A percentile compares a stretch with the other conserved stretches of the same genome.
These are phyloP conservation scores for Candida sithepensis DNA, from an alignment of 805 yeast species.

Conservation along the genomic window DNA sequence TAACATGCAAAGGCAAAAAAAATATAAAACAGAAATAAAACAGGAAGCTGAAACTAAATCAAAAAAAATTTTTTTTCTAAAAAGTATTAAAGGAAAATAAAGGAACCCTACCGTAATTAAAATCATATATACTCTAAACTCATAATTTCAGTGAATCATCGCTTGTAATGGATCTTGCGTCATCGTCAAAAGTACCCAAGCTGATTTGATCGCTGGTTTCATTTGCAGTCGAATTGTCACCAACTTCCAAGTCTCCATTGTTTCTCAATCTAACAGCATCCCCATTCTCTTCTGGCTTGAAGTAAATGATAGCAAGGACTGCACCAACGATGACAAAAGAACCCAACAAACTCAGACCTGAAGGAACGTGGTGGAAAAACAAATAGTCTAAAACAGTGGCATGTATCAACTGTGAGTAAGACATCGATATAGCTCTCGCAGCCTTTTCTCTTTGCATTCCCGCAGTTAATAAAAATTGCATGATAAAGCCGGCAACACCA, in stretches of 20 bases:
- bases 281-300: conserved; percentile 35
- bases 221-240: neutral
- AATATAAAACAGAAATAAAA: neutral
- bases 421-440: conserved; percentile 69
- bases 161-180: neutral
- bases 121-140: neutral
- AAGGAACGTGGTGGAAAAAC: conserved; percentile 73
- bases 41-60: neutral
- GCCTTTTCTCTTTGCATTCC: conserved; percentile 84
- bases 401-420: conserved; percentile 73
- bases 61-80: too few relatives aligned
- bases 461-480: conserved; percentile 75
- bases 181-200: conserved; percentile 1
- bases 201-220: neutral
- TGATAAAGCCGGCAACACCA: conserved; percentile 76
- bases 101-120: neutral
- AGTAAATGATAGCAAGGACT: conserved; percentile 57
- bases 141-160: neutral
- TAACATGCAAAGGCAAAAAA: neutral
- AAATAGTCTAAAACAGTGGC: conserved; percentile 72
- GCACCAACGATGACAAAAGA: conserved; percentile 62
- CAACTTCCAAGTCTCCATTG: neutral
- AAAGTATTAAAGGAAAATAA: neutral
- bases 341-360: conserved; percentile 64
- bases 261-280: neutral